A percentile compares a stretch with the other conserved stretches of the same genome.
Conservation (phyloP, 148 eudicot species). For the Simmondsia chinensis region DNA sequence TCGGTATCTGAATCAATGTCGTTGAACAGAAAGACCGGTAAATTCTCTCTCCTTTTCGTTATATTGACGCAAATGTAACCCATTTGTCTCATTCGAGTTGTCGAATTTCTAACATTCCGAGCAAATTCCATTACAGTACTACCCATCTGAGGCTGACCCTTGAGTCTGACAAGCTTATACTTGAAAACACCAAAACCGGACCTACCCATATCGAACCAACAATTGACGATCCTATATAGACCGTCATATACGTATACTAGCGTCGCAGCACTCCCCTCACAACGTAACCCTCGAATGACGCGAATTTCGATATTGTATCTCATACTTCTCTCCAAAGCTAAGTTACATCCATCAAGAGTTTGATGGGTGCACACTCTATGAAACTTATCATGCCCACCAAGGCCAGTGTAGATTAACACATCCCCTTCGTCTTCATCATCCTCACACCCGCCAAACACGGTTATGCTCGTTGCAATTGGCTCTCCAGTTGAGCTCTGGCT, state of each 20-base stretch:
- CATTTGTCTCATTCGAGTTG: slow-evolving; percentile 44
- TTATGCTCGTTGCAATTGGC: slow-evolving; percentile 84
- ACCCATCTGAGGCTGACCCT: slow-evolving; percentile 84
- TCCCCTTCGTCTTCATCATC: slow-evolving; percentile 85
- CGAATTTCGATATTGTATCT: slow-evolving; percentile 79
- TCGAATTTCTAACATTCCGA: slow-evolving; percentile 31
- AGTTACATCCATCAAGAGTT: slow-evolving; percentile 70
- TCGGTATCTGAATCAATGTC: slow-evolving; percentile 59
- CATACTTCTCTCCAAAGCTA: slow-evolving; percentile 83
- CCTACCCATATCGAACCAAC: slow-evolving; percentile 84
- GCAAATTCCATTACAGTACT: slow-evolving; percentile 59
- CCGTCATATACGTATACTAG: slow-evolving; percentile 95
- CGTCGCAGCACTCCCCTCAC: slow-evolving; percentile 46
- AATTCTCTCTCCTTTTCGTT: slow-evolving; percentile 50
- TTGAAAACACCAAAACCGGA: slow-evolving; percentile 94
- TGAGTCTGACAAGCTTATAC: slow-evolving; percentile 58
- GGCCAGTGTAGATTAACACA: slow-evolving; percentile 72
- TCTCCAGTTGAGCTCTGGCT: slow-evolving; percentile 74
- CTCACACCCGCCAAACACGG: slow-evolving; percentile 90
- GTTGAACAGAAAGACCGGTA: slow-evolving; percentile 60
- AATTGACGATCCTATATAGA: slow-evolving; percentile 52
- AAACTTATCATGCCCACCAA: slow-evolving; percentile 76
- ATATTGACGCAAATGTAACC: slow-evolving; percentile 73
- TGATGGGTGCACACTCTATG: slow-evolving; percentile 52
- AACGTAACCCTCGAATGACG: slow-evolving; percentile 72